phyloP scores from a whole-genome alignment of 106 monocot species.

The Chionographis japonica region DNA sequence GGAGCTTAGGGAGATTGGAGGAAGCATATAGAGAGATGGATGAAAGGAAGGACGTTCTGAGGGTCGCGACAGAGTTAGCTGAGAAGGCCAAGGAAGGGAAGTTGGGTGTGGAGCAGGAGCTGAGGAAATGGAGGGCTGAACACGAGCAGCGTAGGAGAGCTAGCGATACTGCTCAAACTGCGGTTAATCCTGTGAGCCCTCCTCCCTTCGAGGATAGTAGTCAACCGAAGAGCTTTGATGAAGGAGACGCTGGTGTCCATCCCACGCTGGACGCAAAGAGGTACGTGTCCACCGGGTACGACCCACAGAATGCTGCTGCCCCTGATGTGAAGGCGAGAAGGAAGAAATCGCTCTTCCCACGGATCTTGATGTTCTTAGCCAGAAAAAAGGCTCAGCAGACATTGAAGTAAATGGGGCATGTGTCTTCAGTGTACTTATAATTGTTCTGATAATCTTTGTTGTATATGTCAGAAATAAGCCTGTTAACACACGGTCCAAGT shows the following conservation, averaged over 20 bases:
- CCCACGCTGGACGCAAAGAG: background rate
- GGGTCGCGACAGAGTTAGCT: conserved; percentile 13
- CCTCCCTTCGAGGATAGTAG: conserved; percentile 12
- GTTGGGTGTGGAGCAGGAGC: conserved; percentile 39
- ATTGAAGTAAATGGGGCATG: background rate
- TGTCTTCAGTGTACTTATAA: background rate
- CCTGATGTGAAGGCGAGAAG: conserved; percentile 23
- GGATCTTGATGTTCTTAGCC: conserved; percentile 38
- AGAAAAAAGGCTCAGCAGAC: conserved; percentile 33
- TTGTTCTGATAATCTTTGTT: background rate
- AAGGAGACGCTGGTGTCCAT: background rate
- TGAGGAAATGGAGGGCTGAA: conserved; percentile 41
- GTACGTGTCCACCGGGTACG: conserved; percentile 1
- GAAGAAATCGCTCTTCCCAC: conserved; percentile 47
- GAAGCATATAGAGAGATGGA: conserved; percentile 14
- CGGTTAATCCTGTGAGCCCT: conserved; percentile 8
- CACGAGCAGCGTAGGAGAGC: conserved; percentile 14
- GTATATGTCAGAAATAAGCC: conserved; percentile 24
- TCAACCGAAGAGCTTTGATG: conserved; percentile 6
- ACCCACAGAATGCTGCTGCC: background rate
- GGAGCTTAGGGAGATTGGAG: conserved; percentile 18
- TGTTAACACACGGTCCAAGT: no score
- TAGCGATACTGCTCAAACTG: conserved; percentile 14
- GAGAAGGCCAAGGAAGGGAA: conserved; percentile 30
- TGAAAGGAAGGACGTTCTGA: conserved; percentile 25